Evolutionary conservation across 176 grass and related monocot genomes (phyloP).

Genomic region (Avena sativa): DNA sequence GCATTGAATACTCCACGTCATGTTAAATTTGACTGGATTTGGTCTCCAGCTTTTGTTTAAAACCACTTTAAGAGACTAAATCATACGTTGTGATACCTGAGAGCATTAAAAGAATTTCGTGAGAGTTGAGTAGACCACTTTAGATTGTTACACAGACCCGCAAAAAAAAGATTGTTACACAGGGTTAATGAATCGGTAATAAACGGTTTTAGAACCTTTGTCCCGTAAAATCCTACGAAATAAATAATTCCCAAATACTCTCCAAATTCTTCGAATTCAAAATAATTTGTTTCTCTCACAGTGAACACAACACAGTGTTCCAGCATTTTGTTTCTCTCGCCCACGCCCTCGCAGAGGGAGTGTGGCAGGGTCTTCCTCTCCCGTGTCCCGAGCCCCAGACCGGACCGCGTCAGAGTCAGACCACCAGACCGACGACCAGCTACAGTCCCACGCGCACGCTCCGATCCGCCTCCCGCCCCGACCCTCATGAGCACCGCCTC

Average conservation of each 20-base stretch:
- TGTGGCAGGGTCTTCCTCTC: background rate
- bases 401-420: background rate
- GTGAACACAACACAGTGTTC: background rate
- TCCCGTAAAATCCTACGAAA: too few relatives aligned
- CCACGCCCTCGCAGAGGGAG: background rate
- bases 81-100: too few relatives aligned
- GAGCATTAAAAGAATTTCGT: background rate
- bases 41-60: too few relatives aligned
- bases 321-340: background rate
- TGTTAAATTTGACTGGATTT: too few relatives aligned
- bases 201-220: too few relatives aligned
- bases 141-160: too few relatives aligned
- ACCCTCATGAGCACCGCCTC: constrained; percentile 70
- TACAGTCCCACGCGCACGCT: constrained; percentile 31
- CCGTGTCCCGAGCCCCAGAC: background rate
- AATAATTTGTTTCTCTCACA: background rate
- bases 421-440: background rate
- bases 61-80: too few relatives aligned
- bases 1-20: too few relatives aligned
- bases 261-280: background rate
- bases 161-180: too few relatives aligned
- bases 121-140: background rate
- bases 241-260: background rate
- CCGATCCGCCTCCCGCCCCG: constrained; percentile 31
- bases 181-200: too few relatives aligned